A percentile compares a stretch with the other conserved stretches of the same genome.
Conservation (phyloP, 1,284 basidiomycete genomes). For the Cutaneotrichosporon dermatis region DNA sequence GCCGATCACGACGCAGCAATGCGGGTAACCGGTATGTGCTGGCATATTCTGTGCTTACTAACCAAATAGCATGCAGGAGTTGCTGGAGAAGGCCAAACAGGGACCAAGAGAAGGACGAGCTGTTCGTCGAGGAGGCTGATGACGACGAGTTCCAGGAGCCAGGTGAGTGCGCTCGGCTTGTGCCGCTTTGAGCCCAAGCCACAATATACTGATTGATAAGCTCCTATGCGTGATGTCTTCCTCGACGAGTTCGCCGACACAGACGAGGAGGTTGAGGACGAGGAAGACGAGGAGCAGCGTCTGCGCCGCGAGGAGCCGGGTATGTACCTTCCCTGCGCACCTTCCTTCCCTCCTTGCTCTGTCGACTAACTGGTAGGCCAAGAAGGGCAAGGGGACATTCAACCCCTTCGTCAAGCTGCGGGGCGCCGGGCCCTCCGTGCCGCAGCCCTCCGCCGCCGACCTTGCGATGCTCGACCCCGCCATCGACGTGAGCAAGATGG, state of each 20-base stretch:
- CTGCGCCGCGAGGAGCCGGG: conserved; percentile 35
- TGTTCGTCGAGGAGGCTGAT: conserved; percentile 42
- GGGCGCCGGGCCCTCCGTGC: conserved; percentile 11
- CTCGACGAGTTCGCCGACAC: conserved; percentile 48
- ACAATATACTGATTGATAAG: conserved; percentile 17
- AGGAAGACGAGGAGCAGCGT: conserved; percentile 29
- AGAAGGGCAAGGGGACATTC: conserved; percentile 35
- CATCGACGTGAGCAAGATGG: conserved; percentile 37
- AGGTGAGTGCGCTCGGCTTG: conserved; percentile 18
- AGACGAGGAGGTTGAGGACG: conserved; percentile 43
- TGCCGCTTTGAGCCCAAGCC: too few species aligned
- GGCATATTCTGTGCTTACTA: not conserved
- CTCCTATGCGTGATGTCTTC: conserved; percentile 39
- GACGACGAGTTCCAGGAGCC: conserved; percentile 46
- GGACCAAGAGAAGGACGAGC: conserved; percentile 34
- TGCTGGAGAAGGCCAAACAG: conserved; percentile 46
- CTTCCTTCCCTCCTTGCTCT: too few species aligned
- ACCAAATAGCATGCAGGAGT: conserved; percentile 42
- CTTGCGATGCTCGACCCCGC: conserved; percentile 27
- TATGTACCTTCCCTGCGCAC: too few species aligned
- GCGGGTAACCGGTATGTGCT: conserved; percentile 47
- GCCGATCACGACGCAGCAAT: conserved; percentile 40
- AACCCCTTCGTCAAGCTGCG: conserved; percentile 27
- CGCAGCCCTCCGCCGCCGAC: conserved; percentile 9
- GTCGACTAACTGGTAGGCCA: conserved; percentile 22